Evolutionary conservation across 2,329 filamentous ascomycete species (phyloP).

Genomic region (Alternaria postmessia): DNA sequence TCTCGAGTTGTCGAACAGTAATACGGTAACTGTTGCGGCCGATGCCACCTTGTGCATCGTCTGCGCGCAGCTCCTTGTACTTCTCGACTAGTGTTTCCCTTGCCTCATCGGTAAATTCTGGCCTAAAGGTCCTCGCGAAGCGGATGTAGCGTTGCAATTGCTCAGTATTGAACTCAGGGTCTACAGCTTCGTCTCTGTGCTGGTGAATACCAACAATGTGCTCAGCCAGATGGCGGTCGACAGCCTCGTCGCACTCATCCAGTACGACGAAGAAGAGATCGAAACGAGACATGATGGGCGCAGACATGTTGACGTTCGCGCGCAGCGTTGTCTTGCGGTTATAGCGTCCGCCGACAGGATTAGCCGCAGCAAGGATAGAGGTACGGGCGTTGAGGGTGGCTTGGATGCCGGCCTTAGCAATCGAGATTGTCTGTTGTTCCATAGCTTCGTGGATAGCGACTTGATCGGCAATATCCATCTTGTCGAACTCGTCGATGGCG

Average conservation of each 20-base stretch:
- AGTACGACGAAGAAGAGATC: constrained; percentile 98
- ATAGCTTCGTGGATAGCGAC: constrained; percentile 99
- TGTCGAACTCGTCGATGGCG: constrained; percentile 99
- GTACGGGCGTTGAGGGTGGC: constrained; percentile 96
- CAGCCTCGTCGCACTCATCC: constrained; percentile 92
- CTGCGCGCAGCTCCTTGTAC: constrained; percentile 93
- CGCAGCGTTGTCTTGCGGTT: constrained; percentile 94
- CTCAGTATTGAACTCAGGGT: constrained; percentile 94
- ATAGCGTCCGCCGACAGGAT: constrained; percentile 95
- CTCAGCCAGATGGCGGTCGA: constrained; percentile 89
- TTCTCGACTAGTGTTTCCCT: constrained; percentile 85
- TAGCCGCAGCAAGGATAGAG: constrained; percentile 93
- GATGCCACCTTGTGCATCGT: constrained; percentile 92
- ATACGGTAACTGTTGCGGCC: constrained; percentile 97
- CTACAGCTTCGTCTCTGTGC: constrained; percentile 86
- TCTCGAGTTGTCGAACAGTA: constrained; percentile 94
- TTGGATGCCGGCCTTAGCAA: constrained; percentile 97
- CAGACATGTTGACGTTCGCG: constrained; percentile 97
- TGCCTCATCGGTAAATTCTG: constrained; percentile 88
- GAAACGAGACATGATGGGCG: constrained; percentile 99
- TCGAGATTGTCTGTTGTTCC: constrained; percentile 99
- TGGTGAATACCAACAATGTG: constrained; percentile 97
- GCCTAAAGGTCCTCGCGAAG: constrained; percentile 92
- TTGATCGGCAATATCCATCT: constrained; percentile 98
- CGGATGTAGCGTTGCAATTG: constrained; percentile 97